Base-by-base conservation (phyloP, 2,329 filamentous ascomycete genomes). In the Mollisiaceae sp. region DNA sequence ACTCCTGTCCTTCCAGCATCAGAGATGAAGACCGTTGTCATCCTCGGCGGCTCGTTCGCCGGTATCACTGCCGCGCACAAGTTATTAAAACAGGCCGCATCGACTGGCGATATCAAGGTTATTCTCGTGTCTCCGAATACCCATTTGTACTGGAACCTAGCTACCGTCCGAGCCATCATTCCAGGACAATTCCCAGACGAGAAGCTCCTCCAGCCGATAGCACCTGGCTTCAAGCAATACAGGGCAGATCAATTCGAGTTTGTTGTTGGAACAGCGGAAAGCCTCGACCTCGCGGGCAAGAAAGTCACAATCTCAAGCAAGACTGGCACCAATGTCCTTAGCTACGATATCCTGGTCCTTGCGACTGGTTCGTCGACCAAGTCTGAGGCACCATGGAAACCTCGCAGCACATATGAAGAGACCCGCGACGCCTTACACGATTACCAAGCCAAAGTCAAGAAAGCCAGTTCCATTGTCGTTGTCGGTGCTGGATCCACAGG, bases 301-400 rank as follows among this genome's bases (percentile, higher is more conserved):
- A 77, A 74, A 0, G 81, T 87, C 27, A 74, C 73, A 1, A 77
- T 86, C 15, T 68, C 75, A 24, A 74, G 77, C 38, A 76, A 75
- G 54, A 57, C 39, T 14, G 77, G 74, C 4, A 78, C 76, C 8
- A 72, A 66, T 5, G 69, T 71, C n/a, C 75, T 77, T 6, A 65
- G 66, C 22, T 89, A 88, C 71, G 80, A 86, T 68, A 80, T 80
- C 24, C 77, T 88, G 14, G 72, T 89, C 66, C 75, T 89, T 52
- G 84, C 85, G 11, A 88, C 86, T 2, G 86, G 86, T 8, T 76
- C 82, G 2, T 76, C 77, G 35, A 78, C 79, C 38, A 76, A 71
- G 24, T 79, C 78, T 4, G 75, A 73, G 65, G 77, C 83, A 75
- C 84, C 85, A 0, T 87, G 82, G 75, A 87, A 86, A 74, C 75